These are phyloP conservation scores for Nematodospora valgi DNA, from an alignment of 805 yeast genomes.

Conservation along the genomic window DNA sequence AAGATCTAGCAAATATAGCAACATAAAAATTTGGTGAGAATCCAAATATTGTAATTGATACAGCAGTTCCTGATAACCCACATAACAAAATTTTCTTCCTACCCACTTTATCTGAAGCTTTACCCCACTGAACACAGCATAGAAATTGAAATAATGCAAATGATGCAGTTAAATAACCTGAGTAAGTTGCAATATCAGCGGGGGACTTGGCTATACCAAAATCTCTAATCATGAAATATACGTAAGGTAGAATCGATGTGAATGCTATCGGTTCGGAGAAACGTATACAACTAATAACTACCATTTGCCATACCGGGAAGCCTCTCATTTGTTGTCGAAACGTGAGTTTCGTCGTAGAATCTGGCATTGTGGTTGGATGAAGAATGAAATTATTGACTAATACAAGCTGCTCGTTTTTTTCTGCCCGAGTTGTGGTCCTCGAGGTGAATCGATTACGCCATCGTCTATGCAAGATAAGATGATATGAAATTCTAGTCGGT, in stretches of 20 bases:
- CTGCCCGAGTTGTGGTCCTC: no score
- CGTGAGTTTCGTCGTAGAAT: conserved; percentile 14
- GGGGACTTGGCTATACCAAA: conserved; percentile 48
- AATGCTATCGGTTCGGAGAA: conserved; percentile 63
- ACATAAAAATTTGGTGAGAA: conserved; percentile 48
- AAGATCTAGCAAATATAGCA: conserved; percentile 51
- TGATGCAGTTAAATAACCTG: conserved; percentile 60
- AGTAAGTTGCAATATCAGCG: conserved; percentile 54
- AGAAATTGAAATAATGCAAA: conserved; percentile 60
- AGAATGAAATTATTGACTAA: no score
- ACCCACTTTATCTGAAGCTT: conserved; percentile 51
- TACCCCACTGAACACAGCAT: conserved; percentile 61
- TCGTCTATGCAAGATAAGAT: no score
- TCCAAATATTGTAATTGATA: conserved; percentile 49
- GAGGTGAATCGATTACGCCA: no score
- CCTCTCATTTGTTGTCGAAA: conserved; percentile 52
- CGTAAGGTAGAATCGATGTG: conserved; percentile 61
- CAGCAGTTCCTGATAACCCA: conserved; percentile 53
- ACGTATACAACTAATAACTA: conserved; percentile 40
- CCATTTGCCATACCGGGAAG: conserved; percentile 52
- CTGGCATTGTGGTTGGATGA: no score
- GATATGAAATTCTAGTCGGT: no score
- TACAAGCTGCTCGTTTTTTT: no score
- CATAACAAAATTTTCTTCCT: conserved; percentile 50
- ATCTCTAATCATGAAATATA: conserved; percentile 60